Percentiles rank a stretch among this genome's conserved stretches.
phyloP scores from a whole-genome alignment of 495 filamentous ascomycete species.

The Aspergillus sparsus region DNA sequence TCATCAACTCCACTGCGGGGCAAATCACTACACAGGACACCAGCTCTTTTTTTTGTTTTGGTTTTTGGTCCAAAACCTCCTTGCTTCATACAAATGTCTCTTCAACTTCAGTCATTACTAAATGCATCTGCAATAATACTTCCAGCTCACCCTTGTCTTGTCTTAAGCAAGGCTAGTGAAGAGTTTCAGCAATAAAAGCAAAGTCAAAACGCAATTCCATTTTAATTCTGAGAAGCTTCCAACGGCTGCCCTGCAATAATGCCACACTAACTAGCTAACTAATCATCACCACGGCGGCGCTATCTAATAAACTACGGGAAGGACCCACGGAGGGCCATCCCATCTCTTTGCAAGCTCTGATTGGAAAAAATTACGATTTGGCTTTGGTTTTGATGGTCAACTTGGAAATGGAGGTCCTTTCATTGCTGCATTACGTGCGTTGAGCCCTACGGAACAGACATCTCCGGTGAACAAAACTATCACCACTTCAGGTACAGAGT shows the following conservation, averaged over 20 bases:
- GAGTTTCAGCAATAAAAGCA: background rate
- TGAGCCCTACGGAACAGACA: slow-evolving; percentile 24
- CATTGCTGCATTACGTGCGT: slow-evolving; percentile 13
- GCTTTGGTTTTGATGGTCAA: slow-evolving; percentile 15
- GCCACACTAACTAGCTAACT: background rate
- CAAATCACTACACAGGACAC: background rate
- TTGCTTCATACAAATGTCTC: no score
- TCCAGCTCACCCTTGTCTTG: background rate
- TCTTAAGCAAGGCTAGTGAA: background rate
- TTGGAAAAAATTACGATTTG: slow-evolving; percentile 16
- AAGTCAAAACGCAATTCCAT: background rate
- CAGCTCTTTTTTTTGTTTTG: background rate
- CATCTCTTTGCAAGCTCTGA: slow-evolving; percentile 16
- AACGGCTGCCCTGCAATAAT: background rate
- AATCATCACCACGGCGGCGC: slow-evolving; percentile 6
- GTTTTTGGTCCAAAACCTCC: no score
- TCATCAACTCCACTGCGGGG: slow-evolving; percentile 4
- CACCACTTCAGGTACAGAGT: slow-evolving; percentile 10
- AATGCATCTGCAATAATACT: background rate
- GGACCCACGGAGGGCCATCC: slow-evolving; percentile 14
- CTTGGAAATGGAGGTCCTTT: slow-evolving; percentile 10
- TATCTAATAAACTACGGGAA: slow-evolving; percentile 12
- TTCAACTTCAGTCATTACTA: background rate
- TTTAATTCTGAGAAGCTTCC: background rate
- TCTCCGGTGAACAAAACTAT: slow-evolving; percentile 22